Evolutionary conservation across 495 filamentous ascomycete genomes (phyloP), one percentile per base, ranked within the genome.

Genomic region (Ramalina peruviana): DNA sequence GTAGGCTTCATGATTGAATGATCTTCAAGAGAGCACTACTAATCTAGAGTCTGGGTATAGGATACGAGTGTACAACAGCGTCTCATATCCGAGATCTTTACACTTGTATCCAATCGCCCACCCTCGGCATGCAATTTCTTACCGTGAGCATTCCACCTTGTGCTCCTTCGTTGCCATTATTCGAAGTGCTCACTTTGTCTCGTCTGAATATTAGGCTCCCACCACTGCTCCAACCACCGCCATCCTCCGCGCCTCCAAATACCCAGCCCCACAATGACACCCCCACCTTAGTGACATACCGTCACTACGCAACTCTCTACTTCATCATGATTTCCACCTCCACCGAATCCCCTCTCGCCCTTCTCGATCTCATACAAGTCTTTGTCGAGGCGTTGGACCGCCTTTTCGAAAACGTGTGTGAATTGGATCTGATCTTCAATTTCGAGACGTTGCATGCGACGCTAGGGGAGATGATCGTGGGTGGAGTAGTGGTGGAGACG

Each of bases 271-370:
- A 86, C 62, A 86, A 83, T 59, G 92, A 96, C 64, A 80, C 86
- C 6, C 93, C 93, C 19, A 86, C 85, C n/a, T 84, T 94, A 53
- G 83, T 98, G 17, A 96, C 93, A 20, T 98, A 98, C 76, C 89
- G 92, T 10, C 85, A 94, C 76, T 98, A 97, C 58, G 92, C 92
- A 4, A 98, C 92, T 0, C 83, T 98, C 25, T 96, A 93, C 63
- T 98, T 98, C 71, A 98, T 98, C 67, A 72, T 98, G 60, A 98
- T 98, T 60, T 87, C 81, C 30, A 97, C 93, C n/a, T 86, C 88
- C 1, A 95, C 89, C 48, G 92, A 98, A 64, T 95, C 88, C 0
- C 93, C 93, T 2, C 82, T 98, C 0, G 92, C 90, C 1, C 75
- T 98, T 1, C 86, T 98, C 30, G 92, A 98, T 66, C 70, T 98